These are phyloP conservation scores for Pelagophyceae sp. DNA, from an alignment of 352 stramenopile genomes.

Conservation along the genomic window DNA sequence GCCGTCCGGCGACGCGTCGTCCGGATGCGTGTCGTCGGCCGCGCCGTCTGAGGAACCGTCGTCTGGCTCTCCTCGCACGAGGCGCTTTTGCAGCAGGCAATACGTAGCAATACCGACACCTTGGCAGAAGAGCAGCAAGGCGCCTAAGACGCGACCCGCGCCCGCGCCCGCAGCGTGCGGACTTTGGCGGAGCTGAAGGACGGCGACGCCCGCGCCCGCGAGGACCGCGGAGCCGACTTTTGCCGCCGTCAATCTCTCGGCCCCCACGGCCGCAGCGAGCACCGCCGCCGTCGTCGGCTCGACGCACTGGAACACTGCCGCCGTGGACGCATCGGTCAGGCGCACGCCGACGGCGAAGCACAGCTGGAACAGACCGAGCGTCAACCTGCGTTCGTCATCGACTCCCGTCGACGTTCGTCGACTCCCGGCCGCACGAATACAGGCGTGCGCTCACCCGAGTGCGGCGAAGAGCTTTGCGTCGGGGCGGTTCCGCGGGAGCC, in stretches of 20 bases:
- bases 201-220: constrained; percentile 1
- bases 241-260: not conserved
- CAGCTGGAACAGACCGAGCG: constrained; percentile 11
- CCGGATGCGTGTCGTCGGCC: not conserved
- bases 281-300: constrained; percentile 10
- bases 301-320: constrained; percentile 12
- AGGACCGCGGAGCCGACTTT: not conserved
- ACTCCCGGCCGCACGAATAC: too few relatives aligned
- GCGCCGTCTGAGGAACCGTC: too few relatives aligned
- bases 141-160: not conserved
- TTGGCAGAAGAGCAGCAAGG: not conserved
- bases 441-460: not conserved
- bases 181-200: not conserved
- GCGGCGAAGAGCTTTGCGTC: not conserved
- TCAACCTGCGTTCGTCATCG: too few relatives aligned
- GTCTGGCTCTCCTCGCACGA: not conserved
- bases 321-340: not conserved
- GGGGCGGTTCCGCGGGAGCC: not conserved
- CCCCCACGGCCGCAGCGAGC: not conserved
- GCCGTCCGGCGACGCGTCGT: not conserved
- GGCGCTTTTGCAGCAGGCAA: constrained; percentile 1
- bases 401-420: too few relatives aligned
- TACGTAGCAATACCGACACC: constrained; percentile 14
- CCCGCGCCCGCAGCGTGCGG: not conserved
- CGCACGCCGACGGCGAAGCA: constrained; percentile 10